Base-by-base conservation (phyloP, 331 rosid species). In the Malus hybrid region DNA sequence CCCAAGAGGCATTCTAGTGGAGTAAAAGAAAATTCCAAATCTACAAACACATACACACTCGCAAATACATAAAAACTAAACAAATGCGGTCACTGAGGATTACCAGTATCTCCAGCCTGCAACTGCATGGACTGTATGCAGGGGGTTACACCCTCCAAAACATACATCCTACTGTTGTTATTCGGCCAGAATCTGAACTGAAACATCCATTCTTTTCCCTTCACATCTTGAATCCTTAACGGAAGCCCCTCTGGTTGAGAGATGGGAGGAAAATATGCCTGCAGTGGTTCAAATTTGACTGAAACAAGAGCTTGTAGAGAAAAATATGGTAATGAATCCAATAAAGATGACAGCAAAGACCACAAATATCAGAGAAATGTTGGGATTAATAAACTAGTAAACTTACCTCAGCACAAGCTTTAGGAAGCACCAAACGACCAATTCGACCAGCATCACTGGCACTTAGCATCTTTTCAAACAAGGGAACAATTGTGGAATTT, bases 221-320 rank as follows among this genome's bases (percentile, higher is more conserved):
- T 95, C 76, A 90, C 89, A 32, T 95, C 99, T 85, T 95, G 99
- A 79, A 95, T 95, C 89, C 93, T 88, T 73, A 95, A 71, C 64
- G 99, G 99, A 85, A 90, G 99, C 59, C 99, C 99, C 87, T 95
- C 99, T 1, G 99, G 99, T 84, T 95, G 99, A 82, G 99, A 95
- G 77, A 95, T 95, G 65, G 97, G 89, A 72, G 99, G 99, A 74
- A 95, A 95, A 89, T 95, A 95, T 57, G 97, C 97, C 99, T 95
- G 90, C 87, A 67, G 73, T 81, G 80, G 69, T 78, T 65, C 66
- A 44, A 65, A 64, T 73, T 80, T 83, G 68, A 81, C 82, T 67
- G 73, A 46, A 31, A 80, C 7, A 59, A 54, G 72, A 77, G 39
- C 72, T 52, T 67, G 60, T 13, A 56, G 10, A 5, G 61, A 28